These are phyloP conservation scores for Pezicula neosporulosa DNA, from an alignment of 2,329 filamentous ascomycete genomes.

Conservation along the genomic window DNA sequence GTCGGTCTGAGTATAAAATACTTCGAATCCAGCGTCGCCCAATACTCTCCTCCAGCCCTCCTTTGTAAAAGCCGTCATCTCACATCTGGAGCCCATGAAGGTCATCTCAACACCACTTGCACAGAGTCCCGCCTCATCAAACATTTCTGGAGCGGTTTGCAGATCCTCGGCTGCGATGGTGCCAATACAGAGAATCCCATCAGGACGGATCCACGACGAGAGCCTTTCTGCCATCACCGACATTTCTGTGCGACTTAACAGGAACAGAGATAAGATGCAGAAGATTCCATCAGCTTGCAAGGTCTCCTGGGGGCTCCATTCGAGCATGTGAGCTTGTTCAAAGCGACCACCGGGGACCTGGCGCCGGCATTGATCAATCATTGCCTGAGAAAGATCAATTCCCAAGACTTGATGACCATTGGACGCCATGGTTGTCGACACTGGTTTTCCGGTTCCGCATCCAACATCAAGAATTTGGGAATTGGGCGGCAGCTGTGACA, in stretches of 20 bases:
- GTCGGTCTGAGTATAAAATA: neutral
- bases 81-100: neutral
- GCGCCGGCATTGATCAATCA: conserved; percentile 16
- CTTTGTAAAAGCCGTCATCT: neutral
- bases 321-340: too few relatives aligned
- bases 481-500: neutral
- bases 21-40: neutral
- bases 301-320: too few relatives aligned
- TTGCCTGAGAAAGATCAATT: conserved; percentile 27
- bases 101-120: neutral
- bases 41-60: neutral
- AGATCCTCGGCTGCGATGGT: neutral
- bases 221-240: too few relatives aligned
- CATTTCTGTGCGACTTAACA: too few relatives aligned
- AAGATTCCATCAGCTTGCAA: too few relatives aligned
- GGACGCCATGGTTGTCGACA: conserved; percentile 22
- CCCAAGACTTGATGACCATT: conserved; percentile 25
- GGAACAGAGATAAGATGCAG: too few relatives aligned
- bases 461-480: conserved; percentile 26
- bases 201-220: too few relatives aligned
- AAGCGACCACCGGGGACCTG: too few relatives aligned
- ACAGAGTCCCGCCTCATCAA: neutral
- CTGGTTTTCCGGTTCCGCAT: conserved; percentile 29
- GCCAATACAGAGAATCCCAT: too few relatives aligned
- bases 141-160: neutral